phyloP scores from a whole-genome alignment of 1,284 basidiomycete species.

The Meripilus lineatus region DNA sequence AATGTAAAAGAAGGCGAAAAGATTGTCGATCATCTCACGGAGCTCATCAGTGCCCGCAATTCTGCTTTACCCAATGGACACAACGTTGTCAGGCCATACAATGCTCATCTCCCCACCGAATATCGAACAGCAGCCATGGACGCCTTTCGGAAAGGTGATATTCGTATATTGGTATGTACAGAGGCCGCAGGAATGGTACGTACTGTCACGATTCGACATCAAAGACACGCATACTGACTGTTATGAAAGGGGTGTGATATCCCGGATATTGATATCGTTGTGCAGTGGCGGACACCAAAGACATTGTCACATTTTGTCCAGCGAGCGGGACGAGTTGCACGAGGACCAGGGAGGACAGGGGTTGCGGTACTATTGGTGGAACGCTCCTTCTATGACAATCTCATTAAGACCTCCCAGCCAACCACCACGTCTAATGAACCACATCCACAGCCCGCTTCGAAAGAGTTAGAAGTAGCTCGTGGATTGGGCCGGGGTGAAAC shows the following conservation, averaged over 20 bases:
- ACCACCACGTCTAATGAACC: neutral
- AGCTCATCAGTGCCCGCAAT: neutral
- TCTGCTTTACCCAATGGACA: neutral
- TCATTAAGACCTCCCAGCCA: neutral
- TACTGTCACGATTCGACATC: neutral
- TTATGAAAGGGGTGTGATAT: constrained; percentile 20
- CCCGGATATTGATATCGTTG: constrained; percentile 19
- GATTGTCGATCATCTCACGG: constrained; percentile 17
- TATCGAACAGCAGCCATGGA: constrained; percentile 15
- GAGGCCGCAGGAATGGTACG: constrained; percentile 27
- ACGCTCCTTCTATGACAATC: constrained; percentile 7
- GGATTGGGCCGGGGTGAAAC: constrained; percentile 8
- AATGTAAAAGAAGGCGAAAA: constrained; percentile 14
- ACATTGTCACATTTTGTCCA: constrained; percentile 21
- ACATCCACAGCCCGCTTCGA: too few species aligned
- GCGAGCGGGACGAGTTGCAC: constrained; percentile 20
- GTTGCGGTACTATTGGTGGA: constrained; percentile 21
- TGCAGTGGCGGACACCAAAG: constrained; percentile 22
- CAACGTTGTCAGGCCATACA: constrained; percentile 16
- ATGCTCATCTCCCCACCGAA: constrained; percentile 13
- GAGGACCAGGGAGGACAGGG: constrained; percentile 10
- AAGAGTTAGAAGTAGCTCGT: constrained; percentile 12
- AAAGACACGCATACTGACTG: neutral
- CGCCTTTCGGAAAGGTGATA: constrained; percentile 9
- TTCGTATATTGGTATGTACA: constrained; percentile 20